Evolutionary conservation across 2,329 filamentous ascomycete genomes (phyloP).

Genomic region (Fusarium sp.): DNA sequence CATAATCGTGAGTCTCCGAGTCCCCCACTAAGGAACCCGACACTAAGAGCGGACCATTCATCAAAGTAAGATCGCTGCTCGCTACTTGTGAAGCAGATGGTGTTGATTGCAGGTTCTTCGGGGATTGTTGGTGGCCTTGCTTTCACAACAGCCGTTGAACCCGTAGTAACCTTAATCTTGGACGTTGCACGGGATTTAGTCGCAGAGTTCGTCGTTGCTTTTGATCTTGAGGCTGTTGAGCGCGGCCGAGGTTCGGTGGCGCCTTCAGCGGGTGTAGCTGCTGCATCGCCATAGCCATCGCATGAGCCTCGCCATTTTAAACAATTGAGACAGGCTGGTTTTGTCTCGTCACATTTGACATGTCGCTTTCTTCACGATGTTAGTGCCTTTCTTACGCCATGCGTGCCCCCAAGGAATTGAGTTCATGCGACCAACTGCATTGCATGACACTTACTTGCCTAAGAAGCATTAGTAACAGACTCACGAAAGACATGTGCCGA

Average conservation of each 20-base stretch:
- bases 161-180: slow-evolving; percentile 28
- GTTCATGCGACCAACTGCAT: neutral
- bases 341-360: slow-evolving; percentile 55
- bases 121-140: slow-evolving; percentile 45
- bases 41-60: slow-evolving; percentile 49
- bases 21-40: slow-evolving; percentile 49
- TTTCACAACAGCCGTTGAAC: slow-evolving; percentile 41
- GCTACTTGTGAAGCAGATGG: slow-evolving; percentile 46
- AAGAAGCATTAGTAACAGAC: slow-evolving; percentile 9
- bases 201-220: neutral
- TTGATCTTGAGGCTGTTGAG: slow-evolving; percentile 12
- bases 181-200: slow-evolving; percentile 11
- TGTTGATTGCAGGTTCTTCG: slow-evolving; percentile 48
- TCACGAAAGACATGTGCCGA: neutral
- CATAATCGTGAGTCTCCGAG: slow-evolving; percentile 49
- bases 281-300: slow-evolving; percentile 45
- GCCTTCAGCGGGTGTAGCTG: slow-evolving; percentile 10
- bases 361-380: slow-evolving; percentile 49
- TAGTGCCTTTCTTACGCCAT: slow-evolving; percentile 10
- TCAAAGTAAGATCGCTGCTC: slow-evolving; percentile 51
- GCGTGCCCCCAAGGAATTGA: neutral
- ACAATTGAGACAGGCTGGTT: slow-evolving; percentile 53
- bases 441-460: slow-evolving; percentile 47
- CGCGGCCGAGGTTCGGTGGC: slow-evolving; percentile 13
- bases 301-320: slow-evolving; percentile 54